Percentiles rank a stretch among this genome's conserved stretches.
Conservation (phyloP, 2,329 filamentous ascomycete genomes). For the Rutstroemia sp. region DNA sequence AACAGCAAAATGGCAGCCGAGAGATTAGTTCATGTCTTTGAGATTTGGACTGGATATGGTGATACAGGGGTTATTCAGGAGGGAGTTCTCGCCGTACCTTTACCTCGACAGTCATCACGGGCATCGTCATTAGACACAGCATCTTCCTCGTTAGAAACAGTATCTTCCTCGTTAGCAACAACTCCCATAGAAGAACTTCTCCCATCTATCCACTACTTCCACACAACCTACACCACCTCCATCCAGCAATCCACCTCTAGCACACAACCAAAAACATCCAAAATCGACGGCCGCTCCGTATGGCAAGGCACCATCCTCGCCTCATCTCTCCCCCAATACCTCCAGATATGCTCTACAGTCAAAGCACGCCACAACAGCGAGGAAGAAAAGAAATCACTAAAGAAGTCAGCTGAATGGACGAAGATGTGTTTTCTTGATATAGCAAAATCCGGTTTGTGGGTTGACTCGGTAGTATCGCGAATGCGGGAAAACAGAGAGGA, state of each 20-base stretch:
- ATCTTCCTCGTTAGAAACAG: background rate
- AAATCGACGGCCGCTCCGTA: background rate
- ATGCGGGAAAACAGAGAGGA: background rate
- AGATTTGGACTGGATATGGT: background rate
- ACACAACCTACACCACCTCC: background rate
- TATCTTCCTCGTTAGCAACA: background rate
- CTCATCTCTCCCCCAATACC: background rate
- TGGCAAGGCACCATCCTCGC: constrained; percentile 3
- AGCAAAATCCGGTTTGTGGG: background rate
- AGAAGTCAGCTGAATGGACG: background rate
- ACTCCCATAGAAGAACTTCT: background rate
- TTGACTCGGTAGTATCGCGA: background rate
- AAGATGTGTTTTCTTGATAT: constrained; percentile 1
- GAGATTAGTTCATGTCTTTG: background rate
- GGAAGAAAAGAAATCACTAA: background rate
- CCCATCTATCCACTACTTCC: background rate
- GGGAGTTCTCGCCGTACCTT: background rate
- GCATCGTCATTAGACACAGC: too few relatives aligned
- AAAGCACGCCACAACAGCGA: background rate
- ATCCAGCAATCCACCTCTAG: background rate
- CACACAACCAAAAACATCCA: too few relatives aligned
- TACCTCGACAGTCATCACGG: too few relatives aligned
- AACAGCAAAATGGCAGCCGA: background rate
- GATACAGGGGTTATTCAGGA: background rate
- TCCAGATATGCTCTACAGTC: background rate